Base-by-base conservation (phyloP, 805 yeast species). In the Hanseniaspora clermontiae region DNA sequence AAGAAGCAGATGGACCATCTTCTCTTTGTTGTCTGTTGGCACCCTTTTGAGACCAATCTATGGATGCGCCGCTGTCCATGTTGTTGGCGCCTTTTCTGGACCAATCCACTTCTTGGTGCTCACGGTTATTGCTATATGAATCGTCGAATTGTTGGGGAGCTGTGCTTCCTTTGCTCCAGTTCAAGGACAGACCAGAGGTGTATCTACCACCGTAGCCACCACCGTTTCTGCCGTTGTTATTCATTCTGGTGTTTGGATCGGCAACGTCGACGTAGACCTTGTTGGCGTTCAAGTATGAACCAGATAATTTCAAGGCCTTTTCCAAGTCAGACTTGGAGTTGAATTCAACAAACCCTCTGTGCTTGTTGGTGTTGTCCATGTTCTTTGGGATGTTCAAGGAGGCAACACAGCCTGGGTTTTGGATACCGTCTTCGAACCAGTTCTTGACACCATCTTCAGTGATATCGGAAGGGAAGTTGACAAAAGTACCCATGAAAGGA, bases 401-500 rank as follows among this genome's bases (percentile, higher is more conserved):
- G 48, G 74, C 72, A 57, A 87, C 79, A 52, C 81, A 74, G 62
- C 78, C 81, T 64, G 73, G 71, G 61, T 80, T 74, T 58, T 69
- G 66, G 57, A 79, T 64, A 56, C 72, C 73, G 59, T 77, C 79
- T 63, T 78, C 82, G 58, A 85, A 77, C 74, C 83, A 84, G 29
- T 77, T 78, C 53, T 69, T 72, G 58, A 85, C 74, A 54, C 75
- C 78, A 39, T 75, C 80, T 69, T 91, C 97, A 49, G 74, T 70
- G 47, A 80, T 78, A 58, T 85, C 90, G 82, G 86, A 84, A 59
- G 96, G 87, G 66, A 93, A 79, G 72, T 90, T 89, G 67, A 80
- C 80, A 62, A 91, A 77, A 68, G 87, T 81, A n/a, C 96, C 97
- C 65, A 86, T 84, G 77, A 71, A 93, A 55, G 99, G 99, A 19